A percentile compares a stretch with the other conserved stretches of the same genome.
Conservation (phyloP, 441 rosid species). For the Populus trichocarpa region DNA sequence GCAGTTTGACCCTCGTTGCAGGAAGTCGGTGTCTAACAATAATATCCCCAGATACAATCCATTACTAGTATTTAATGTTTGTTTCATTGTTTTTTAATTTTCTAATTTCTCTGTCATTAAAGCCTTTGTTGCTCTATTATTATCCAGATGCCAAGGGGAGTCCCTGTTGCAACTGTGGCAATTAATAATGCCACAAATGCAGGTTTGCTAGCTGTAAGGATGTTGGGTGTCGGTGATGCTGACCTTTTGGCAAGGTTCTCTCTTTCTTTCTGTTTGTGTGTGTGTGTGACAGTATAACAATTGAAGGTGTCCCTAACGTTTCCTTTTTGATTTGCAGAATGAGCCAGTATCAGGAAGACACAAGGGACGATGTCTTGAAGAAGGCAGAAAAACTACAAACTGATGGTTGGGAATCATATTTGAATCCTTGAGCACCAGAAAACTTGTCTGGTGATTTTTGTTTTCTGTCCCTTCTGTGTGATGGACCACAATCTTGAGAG, state of each 20-base stretch:
- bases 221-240: constrained; percentile 63
- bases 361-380: constrained; percentile 53
- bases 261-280: background rate
- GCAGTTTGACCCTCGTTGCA: background rate
- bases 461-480: background rate
- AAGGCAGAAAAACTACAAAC: constrained; percentile 63
- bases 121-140: background rate
- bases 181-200: constrained; percentile 88
- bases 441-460: background rate
- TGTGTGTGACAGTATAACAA: background rate
- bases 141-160: constrained; percentile 88
- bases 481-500: background rate
- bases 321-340: constrained; percentile 39
- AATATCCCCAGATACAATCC: background rate
- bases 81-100: background rate
- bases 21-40: background rate
- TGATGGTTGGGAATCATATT: constrained; percentile 77
- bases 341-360: constrained; percentile 82
- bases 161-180: constrained; percentile 94
- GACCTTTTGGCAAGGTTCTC: constrained; percentile 58
- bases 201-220: constrained; percentile 75
- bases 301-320: background rate
- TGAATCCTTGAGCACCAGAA: constrained; percentile 35
- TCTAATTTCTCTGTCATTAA: background rate
- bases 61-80: background rate